Base-by-base conservation (phyloP, 1,284 basidiomycete genomes). In the Hypsizygus ulmarius region DNA sequence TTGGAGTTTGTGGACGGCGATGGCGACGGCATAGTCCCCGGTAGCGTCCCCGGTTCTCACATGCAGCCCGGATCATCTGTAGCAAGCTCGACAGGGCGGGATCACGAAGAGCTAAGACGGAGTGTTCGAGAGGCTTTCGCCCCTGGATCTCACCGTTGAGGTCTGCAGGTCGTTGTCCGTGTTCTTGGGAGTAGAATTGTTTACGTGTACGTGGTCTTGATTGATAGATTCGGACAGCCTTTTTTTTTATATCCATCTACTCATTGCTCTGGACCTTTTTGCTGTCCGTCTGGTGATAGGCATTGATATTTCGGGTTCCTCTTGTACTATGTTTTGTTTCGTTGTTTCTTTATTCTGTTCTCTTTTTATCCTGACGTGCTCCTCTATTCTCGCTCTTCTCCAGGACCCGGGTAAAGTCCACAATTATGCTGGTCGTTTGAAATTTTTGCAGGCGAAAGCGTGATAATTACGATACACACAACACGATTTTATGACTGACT, bases 1-100 rank as follows among this genome's bases (percentile, higher is more conserved):
- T 68, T 95, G 49, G 91, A 93, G 57, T 81, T 93, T 57, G 84
- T 90, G 8, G 91, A 93, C 36, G 79, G 78, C 16, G 87, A 89
- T 36, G 70, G 69, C 21, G 86, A 87, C 29, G 75, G 74, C 3
- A 66, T 77, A 30, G 67, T 78, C 45, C 75, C 82, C 3, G 77
- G 81, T 21, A 87, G 84, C 58, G 73, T 78, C 16, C 67, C 78
- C 9, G 78, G 73, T 7, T 84, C 83, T 27, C 83, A 86, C 52
- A 72, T 81, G 54, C 77, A 81, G 53, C 81, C 80, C 30, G 78
- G 82, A 39, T 82, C 82, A 50, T 84, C 81, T 43, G 66, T 78
- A 36, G 75, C 68, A 46, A 82, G 78, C 56, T 77, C 77, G 37
- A 77, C 68, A 52, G 75, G 71, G 36, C 72, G 76, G 51, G 82